Evolutionary conservation across 106 monocot genomes (phyloP), one percentile per base, ranked within the genome.

Genomic region (Dendrobium nobile): DNA sequence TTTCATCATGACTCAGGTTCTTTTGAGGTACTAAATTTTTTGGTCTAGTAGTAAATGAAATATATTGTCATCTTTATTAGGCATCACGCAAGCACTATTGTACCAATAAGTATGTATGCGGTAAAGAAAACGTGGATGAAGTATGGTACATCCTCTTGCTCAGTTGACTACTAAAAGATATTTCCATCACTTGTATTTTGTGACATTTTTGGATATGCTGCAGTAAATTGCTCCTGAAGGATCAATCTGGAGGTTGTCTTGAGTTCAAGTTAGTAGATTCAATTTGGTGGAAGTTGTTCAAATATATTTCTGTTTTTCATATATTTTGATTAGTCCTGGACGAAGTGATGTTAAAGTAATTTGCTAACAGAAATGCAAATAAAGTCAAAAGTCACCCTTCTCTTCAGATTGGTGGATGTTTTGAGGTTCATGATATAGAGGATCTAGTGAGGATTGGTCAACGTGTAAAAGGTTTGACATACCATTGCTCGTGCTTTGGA

Each of bases 381-480:
- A 99, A 93, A 88, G 80, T 99, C 73, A 95, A 87, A 85, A 73
- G 76, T 18, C 95, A 99, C 85, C 85, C 87, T 80, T 93, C 90
- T 55, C 78, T 99, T 81, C 93, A 95, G 82, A 93, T 84, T 85
- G 95, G 93, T 79, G 99, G 93, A 28, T 81, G 76, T 61, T 54
- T 91, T 86, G 95, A 99, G 86, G 87, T 93, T 86, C 93, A 95
- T 86, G 99, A 99, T 82, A 95, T 99, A 59, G 95, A 99, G 88
- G 95, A 99, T 80, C 93, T 93, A 48, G 95, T 93, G 22, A 99
- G 84, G 85, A 74, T 99, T 84, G 99, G 99, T 45, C 85, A 31
- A 33, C 82, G 73, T 40, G 87, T 93, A 19, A 99, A 95, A 95
- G 99, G 99, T 99, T 18, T 78, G 80, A 47, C 80, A 22, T 68